Base-by-base conservation (phyloP, 192 early-diverging fungal genomes). In the Endogone sp. region DNA sequence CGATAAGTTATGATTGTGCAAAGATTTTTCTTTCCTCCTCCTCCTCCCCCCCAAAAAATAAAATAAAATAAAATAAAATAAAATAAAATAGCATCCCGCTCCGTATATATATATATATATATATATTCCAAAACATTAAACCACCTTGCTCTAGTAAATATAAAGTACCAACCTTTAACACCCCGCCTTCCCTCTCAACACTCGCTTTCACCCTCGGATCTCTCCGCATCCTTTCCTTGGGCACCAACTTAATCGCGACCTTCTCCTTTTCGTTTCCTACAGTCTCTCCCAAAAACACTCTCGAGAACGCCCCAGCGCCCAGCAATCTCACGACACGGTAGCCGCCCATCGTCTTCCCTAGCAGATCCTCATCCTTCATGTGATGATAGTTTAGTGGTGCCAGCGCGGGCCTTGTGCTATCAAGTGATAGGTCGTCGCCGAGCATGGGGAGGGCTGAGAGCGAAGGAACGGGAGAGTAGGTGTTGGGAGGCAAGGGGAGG, bases 281-380 rank as follows among this genome's bases (percentile, higher is more conserved):
- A 60, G 63, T 64, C 10, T 60, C 59, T 10, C 63, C 77, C 23
- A 74, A 60, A 65, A 74, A 79, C 10, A 79, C 77, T 24, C 68
- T 71, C 22, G 72, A 71, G 68, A 79, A 79, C 4, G 77, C 77
- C 29, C 77, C 77, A 20, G 60, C 64, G 3, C 72, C 77, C 30
- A 79, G 10, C 24, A 74, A 30, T 6, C 64, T 63, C 37, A 44
- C 26, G 54, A 79, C 71, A 32, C 59, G 72, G 30, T 69, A 79
- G 4, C 4, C 37, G 37, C 37, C 13, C 37, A 44, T 44, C 37
- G 37, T 44, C 37, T 44, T 44, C 37, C 37, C 37, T 13, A 44
- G 13, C 37, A 44, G 37, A 44, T 44, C 37, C 37, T 44, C 37
- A 13, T 44, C 37, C 37, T 44, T 44, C 37, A 44, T 8, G 4